A percentile compares a stretch with the other conserved stretches of the same genome.
phyloP scores from a whole-genome alignment of 352 stramenopile genomes.

The Globisporangium cylindrosporum region DNA sequence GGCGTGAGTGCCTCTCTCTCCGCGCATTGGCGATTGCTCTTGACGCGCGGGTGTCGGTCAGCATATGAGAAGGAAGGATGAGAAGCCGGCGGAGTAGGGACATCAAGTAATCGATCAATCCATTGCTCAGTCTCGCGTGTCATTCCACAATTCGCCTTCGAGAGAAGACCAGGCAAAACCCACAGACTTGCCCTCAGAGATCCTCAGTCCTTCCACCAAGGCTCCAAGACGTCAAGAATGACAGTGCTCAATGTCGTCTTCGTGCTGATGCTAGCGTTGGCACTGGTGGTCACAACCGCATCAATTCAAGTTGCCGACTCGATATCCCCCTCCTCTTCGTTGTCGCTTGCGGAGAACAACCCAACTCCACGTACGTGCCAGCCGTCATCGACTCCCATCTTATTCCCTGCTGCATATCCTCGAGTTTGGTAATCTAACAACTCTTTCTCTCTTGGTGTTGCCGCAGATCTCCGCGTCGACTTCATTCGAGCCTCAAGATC shows the following conservation, averaged over 20 bases:
- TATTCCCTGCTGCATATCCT: not conserved
- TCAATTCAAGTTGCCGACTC: not conserved
- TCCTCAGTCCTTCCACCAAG: not conserved
- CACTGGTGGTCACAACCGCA: not conserved
- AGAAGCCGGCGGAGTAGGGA: not conserved
- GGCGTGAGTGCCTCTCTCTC: not conserved
- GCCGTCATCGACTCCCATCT: not conserved
- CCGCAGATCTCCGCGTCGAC: not conserved
- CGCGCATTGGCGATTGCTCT: not conserved
- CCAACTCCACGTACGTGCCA: not conserved
- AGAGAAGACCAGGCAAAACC: not conserved
- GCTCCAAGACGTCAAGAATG: not conserved
- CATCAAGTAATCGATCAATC: not conserved
- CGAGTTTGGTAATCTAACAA: not conserved
- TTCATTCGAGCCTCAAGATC: not conserved
- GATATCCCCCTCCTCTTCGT: not conserved
- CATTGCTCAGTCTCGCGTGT: not conserved
- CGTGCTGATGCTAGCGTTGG: not conserved
- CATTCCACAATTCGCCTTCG: not conserved
- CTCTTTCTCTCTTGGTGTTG: not conserved
- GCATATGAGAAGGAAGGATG: not conserved
- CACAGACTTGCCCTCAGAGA: not conserved
- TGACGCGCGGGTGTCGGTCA: not conserved
- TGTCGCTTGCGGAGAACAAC: not conserved
- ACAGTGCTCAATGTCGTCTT: not conserved